These are phyloP conservation scores for Gossypium gossypioides DNA, from an alignment of 441 rosid genomes.

Conservation along the genomic window DNA sequence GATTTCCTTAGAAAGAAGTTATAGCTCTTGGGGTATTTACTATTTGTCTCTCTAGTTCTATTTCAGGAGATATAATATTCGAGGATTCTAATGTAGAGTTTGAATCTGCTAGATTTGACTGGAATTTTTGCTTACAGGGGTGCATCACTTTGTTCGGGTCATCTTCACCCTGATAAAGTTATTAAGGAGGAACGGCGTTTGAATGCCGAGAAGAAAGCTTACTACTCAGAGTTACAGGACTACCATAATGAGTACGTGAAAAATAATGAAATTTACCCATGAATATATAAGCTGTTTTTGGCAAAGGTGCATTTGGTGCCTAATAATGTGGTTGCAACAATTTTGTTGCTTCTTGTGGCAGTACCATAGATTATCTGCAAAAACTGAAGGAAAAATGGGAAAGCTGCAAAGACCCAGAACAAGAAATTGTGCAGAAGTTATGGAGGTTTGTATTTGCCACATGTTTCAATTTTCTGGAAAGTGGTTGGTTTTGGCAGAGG, in stretches of 20 bases:
- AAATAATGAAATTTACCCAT: neutral
- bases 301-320: neutral
- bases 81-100: neutral
- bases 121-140: conserved; percentile 59
- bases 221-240: conserved; percentile 54
- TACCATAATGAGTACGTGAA: conserved; percentile 72
- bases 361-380: conserved; percentile 63
- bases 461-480: conserved; percentile 7
- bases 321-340: conserved; percentile 15
- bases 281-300: neutral
- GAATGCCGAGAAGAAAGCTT: conserved; percentile 43
- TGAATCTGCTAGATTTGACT: conserved; percentile 18
- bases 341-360: conserved; percentile 37
- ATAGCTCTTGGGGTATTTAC: neutral
- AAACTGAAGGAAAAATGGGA: conserved; percentile 69
- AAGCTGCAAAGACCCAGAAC: conserved; percentile 59
- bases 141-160: conserved; percentile 56
- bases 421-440: conserved; percentile 45
- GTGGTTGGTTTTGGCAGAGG: conserved; percentile 4
- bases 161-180: conserved; percentile 75
- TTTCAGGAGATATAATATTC: neutral
- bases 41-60: neutral
- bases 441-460: conserved; percentile 45
- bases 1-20: neutral
- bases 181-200: conserved; percentile 38